Conservation (phyloP, 1,139 yeast species). For the Sugiyamaella castrensis region DNA sequence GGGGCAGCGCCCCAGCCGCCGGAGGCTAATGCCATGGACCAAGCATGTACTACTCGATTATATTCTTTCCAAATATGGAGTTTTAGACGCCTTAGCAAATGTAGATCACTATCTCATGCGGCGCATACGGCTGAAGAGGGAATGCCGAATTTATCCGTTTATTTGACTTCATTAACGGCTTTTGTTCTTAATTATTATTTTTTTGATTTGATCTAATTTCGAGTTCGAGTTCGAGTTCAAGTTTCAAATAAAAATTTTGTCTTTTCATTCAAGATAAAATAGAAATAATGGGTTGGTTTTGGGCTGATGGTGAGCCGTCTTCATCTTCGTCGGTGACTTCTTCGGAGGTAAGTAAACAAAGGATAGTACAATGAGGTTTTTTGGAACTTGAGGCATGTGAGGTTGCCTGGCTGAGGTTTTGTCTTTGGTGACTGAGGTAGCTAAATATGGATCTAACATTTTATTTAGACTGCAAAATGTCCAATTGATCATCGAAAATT, state of each 20-base stretch:
- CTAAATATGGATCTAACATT: background rate
- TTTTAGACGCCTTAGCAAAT: too few relatives aligned
- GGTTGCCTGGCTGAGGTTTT: background rate
- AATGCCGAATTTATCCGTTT: background rate
- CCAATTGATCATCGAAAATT: constrained; percentile 34
- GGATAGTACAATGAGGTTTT: background rate
- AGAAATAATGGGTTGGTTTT: constrained; percentile 29
- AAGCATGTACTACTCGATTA: background rate
- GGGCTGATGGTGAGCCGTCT: constrained; percentile 20
- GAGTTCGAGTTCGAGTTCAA: too few relatives aligned
- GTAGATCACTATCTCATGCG: too few relatives aligned
- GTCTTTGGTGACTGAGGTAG: background rate
- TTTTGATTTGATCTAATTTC: constrained; percentile 1
- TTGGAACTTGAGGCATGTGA: background rate
- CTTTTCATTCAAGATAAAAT: too few relatives aligned
- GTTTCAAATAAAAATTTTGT: too few relatives aligned
- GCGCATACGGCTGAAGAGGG: too few relatives aligned
- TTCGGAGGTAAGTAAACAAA: too few relatives aligned
- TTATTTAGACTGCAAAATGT: constrained; percentile 38
- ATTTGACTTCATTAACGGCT: background rate
- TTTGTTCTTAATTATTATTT: constrained; percentile 1
- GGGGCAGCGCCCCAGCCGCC: constrained; percentile 4
- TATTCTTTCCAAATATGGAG: too few relatives aligned
- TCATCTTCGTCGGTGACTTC: background rate
- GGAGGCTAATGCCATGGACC: constrained; percentile 1